A percentile compares a stretch with the other conserved stretches of the same genome.
phyloP scores from a whole-genome alignment of 2,329 filamentous ascomycete genomes.

The Aureobasidium sp. region DNA sequence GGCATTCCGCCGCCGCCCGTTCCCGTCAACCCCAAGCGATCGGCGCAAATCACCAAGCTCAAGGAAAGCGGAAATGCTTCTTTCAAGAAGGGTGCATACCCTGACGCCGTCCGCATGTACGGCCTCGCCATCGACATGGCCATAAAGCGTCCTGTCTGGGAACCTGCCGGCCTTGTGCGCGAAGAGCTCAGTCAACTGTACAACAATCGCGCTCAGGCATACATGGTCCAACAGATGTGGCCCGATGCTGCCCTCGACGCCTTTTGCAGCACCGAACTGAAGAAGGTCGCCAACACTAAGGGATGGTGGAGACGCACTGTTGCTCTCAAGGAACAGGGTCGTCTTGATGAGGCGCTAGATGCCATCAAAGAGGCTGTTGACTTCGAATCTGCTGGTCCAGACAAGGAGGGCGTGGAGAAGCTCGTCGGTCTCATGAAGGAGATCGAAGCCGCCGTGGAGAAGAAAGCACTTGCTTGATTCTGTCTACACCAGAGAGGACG shows the following conservation, averaged over 20 bases:
- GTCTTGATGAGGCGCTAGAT: conserved; percentile 71
- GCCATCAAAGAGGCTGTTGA: conserved; percentile 75
- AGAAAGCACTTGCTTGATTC: conserved; percentile 11
- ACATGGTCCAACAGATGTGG: conserved; percentile 79
- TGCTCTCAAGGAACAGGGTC: conserved; percentile 85
- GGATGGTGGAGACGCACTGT: conserved; percentile 85
- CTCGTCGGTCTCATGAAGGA: conserved; percentile 18
- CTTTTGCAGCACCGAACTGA: conserved; percentile 79
- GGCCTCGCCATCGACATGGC: conserved; percentile 87
- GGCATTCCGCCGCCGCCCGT: conserved; percentile 75
- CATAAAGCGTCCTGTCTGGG: conserved; percentile 73
- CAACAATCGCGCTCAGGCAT: conserved; percentile 81
- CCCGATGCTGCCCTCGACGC: conserved; percentile 82
- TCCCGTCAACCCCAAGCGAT: conserved; percentile 88
- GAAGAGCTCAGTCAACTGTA: conserved; percentile 78
- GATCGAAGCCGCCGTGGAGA: conserved; percentile 15
- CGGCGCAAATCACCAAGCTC: conserved; percentile 80
- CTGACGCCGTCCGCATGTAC: conserved; percentile 75
- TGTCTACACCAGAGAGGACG: not conserved
- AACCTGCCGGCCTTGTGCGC: conserved; percentile 72
- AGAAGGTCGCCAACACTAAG: conserved; percentile 82
- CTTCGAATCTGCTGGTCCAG: conserved; percentile 60
- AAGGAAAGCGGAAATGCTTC: conserved; percentile 79
- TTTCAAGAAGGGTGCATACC: conserved; percentile 69
- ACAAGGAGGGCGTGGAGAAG: conserved; percentile 24